A percentile compares a stretch with the other conserved stretches of the same genome.
Evolutionary conservation across 352 stramenopile genomes (phyloP).

Genomic region (Globisporangium camurandrum): DNA sequence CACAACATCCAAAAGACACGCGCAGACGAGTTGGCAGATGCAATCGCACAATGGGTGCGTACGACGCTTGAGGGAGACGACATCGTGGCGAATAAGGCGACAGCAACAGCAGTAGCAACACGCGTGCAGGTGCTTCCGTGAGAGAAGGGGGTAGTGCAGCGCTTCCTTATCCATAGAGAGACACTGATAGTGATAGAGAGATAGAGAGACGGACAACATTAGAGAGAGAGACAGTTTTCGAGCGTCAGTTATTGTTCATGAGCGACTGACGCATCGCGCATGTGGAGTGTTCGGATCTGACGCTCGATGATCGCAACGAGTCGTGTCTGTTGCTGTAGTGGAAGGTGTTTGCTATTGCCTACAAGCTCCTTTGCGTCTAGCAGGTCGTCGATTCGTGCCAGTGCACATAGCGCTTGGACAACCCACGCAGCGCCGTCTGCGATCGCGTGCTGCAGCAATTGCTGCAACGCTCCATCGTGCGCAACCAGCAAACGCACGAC

Average conservation of each 20-base stretch:
- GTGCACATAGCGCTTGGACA: not conserved
- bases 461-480: not conserved
- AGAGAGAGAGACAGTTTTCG: not conserved
- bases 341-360: no score
- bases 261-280: not conserved
- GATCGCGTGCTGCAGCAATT: not conserved
- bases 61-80: slow-evolving; percentile 7
- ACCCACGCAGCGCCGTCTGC: not conserved
- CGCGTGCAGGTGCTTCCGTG: not conserved
- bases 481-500: not conserved
- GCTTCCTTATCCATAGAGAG: no score
- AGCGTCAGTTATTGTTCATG: not conserved
- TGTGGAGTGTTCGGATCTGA: not conserved
- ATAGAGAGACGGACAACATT: not conserved
- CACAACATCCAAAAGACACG: slow-evolving; percentile 79
- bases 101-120: not conserved
- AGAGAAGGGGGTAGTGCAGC: not conserved
- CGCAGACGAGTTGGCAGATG: slow-evolving; percentile 19
- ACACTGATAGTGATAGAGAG: not conserved
- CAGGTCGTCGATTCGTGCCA: not conserved
- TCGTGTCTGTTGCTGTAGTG: not conserved
- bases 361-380: not conserved
- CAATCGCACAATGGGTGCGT: slow-evolving; percentile 19
- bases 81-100: not conserved
- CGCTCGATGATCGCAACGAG: not conserved